Evolutionary conservation across 306 rosid species (phyloP).

Genomic region (Cucurbita argyrosperma): DNA sequence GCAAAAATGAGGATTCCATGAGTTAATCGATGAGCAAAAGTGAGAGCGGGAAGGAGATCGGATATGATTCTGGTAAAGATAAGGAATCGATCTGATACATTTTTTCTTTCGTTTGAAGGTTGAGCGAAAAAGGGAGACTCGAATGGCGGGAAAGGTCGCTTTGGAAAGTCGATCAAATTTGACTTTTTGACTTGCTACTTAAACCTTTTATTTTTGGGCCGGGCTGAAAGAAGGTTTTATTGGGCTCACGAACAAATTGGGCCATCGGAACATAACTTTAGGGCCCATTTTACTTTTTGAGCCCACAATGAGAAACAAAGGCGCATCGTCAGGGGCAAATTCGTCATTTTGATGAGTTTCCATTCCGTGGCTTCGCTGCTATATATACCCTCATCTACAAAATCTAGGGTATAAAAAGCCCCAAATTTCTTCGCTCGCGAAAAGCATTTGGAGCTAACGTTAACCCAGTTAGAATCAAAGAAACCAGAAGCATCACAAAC

Average conservation of each 20-base stretch:
- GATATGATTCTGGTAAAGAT: not conserved
- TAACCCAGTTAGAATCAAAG: constrained; percentile 6
- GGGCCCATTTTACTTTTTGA: not conserved
- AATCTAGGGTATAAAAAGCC: constrained; percentile 72
- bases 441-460: constrained; percentile 26
- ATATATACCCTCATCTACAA: constrained; percentile 58
- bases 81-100: not conserved
- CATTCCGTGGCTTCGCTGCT: not conserved
- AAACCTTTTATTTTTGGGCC: not conserved
- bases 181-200: not conserved
- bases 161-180: not conserved
- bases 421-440: constrained; percentile 51
- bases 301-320: not conserved
- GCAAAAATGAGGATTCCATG: not conserved
- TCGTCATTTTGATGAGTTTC: not conserved
- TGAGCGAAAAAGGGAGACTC: not conserved
- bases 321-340: not conserved
- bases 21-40: not conserved
- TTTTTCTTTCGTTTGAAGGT: not conserved
- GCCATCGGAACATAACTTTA: not conserved
- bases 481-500: constrained; percentile 2
- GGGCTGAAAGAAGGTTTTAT: not conserved
- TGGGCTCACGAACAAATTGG: not conserved
- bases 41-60: not conserved
- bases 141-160: not conserved